Evolutionary conservation across 495 filamentous ascomycete species (phyloP).

Genomic region (Talaromyces proteolyticus): DNA sequence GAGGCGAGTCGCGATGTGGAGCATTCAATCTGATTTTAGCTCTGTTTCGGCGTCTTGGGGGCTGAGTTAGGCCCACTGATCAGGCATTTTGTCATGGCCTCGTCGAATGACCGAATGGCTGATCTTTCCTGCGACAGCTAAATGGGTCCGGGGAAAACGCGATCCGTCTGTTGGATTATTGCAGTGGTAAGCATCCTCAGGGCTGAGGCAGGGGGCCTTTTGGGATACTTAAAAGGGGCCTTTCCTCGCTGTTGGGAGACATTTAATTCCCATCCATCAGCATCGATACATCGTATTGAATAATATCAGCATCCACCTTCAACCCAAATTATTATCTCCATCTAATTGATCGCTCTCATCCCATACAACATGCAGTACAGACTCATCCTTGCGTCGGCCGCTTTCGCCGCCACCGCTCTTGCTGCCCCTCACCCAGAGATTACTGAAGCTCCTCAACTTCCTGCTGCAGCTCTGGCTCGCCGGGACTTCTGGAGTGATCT

Average conservation of each 20-base stretch:
- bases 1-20: no score
- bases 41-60: no score
- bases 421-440: constrained; percentile 7
- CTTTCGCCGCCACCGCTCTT: background rate
- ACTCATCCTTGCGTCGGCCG: constrained; percentile 4
- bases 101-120: no score
- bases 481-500: constrained; percentile 1
- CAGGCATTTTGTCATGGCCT: no score
- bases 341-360: background rate
- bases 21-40: no score
- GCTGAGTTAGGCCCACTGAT: no score
- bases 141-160: background rate
- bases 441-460: background rate
- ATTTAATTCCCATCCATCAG: no score
- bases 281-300: no score
- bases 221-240: constrained; percentile 4
- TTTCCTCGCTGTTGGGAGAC: background rate
- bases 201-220: no score
- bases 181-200: background rate
- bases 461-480: no score
- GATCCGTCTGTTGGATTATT: no score
- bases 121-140: background rate
- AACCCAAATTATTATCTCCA: background rate
- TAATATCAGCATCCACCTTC: background rate
- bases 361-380: constrained; percentile 2